Conservation (phyloP, 1,139 yeast species). For the Suhomyces terraborum region DNA sequence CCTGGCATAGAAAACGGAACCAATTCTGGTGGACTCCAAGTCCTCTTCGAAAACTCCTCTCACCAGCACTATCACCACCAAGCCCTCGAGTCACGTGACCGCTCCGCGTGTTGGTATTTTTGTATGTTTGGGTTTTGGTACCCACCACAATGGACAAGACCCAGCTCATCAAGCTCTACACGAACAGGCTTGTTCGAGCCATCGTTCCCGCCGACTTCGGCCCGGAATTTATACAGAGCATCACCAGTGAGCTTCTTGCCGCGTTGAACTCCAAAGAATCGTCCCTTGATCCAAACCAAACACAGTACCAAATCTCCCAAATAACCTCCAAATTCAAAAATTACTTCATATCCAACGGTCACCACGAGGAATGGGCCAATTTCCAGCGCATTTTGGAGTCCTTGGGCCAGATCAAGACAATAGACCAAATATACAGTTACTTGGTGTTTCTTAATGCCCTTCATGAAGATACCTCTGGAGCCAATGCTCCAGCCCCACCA, state of each 20-base stretch:
- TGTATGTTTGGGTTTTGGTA: slow-evolving; percentile 5
- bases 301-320: slow-evolving; percentile 21
- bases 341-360: slow-evolving; percentile 30
- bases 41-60: too few relatives aligned
- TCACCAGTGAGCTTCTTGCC: slow-evolving; percentile 32
- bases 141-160: slow-evolving; percentile 28
- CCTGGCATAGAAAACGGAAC: too few relatives aligned
- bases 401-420: slow-evolving; percentile 30
- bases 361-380: slow-evolving; percentile 32
- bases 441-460: slow-evolving; percentile 33
- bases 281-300: slow-evolving; percentile 10
- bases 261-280: slow-evolving; percentile 18
- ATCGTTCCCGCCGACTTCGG: slow-evolving; percentile 45
- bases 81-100: slow-evolving; percentile 1
- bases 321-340: slow-evolving; percentile 29
- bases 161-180: slow-evolving; percentile 39
- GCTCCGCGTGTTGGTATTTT: slow-evolving; percentile 3
- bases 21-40: too few relatives aligned
- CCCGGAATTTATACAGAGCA: slow-evolving; percentile 37
- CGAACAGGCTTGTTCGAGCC: slow-evolving; percentile 40
- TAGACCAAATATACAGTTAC: slow-evolving; percentile 41
- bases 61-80: background rate
- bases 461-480: slow-evolving; percentile 2
- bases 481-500: slow-evolving; percentile 1
- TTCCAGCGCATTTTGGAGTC: slow-evolving; percentile 36